Percentiles rank a stretch among this genome's conserved stretches.
Conservation (phyloP, 805 yeast species). For the Schwanniomyces pseudopolymorphus region DNA sequence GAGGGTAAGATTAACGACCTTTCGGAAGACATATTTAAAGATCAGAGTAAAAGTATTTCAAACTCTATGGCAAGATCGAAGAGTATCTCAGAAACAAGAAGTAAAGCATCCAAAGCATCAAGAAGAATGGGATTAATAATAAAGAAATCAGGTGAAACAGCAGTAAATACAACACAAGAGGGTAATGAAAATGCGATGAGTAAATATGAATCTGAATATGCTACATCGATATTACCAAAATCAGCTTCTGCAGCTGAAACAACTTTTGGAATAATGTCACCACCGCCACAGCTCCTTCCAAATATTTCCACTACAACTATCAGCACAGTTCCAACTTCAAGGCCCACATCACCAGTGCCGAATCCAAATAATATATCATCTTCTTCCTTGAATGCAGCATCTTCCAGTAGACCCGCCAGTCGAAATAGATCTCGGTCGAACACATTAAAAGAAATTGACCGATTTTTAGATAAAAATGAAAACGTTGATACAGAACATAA, state of each 20-base stretch:
- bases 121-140: slow-evolving; percentile 75
- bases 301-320: slow-evolving; percentile 10
- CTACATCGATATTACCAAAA: slow-evolving; percentile 10
- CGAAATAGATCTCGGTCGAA: slow-evolving; percentile 32
- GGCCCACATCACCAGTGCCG: slow-evolving; percentile 9
- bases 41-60: slow-evolving; percentile 5
- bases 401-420: slow-evolving; percentile 13
- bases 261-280: slow-evolving; percentile 10
- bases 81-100: slow-evolving; percentile 38
- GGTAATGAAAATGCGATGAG: not conserved
- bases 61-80: slow-evolving; percentile 26
- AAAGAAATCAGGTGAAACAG: slow-evolving; percentile 34
- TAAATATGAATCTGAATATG: not conserved
- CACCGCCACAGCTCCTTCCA: slow-evolving; percentile 11
- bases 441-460: slow-evolving; percentile 34
- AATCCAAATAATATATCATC: slow-evolving; percentile 9
- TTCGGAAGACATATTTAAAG: slow-evolving; percentile 5
- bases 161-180: not conserved
- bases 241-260: slow-evolving; percentile 23
- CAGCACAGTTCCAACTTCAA: slow-evolving; percentile 9
- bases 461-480: slow-evolving; percentile 35
- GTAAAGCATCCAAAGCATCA: slow-evolving; percentile 61
- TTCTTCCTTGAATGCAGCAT: slow-evolving; percentile 2
- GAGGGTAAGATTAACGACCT: slow-evolving; percentile 7
- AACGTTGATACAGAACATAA: slow-evolving; percentile 45